Evolutionary conservation across 2,329 filamentous ascomycete genomes (phyloP).

Genomic region (Neodidymelliopsis sp.): DNA sequence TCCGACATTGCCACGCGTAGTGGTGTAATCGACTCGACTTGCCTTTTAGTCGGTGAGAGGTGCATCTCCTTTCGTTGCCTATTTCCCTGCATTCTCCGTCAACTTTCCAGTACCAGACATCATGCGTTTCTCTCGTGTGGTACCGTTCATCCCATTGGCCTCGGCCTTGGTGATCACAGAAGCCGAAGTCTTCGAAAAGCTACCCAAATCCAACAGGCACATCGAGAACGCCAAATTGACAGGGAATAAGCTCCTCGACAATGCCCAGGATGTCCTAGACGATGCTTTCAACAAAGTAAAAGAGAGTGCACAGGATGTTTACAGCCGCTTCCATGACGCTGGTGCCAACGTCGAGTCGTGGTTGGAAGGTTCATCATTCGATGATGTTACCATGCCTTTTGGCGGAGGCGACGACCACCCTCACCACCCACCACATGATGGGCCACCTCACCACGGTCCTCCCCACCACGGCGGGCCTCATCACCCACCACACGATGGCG

Average conservation of each 20-base stretch:
- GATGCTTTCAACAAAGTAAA: slow-evolving; percentile 52
- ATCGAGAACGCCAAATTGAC: slow-evolving; percentile 17
- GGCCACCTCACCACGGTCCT: slow-evolving; percentile 29
- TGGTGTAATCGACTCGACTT: slow-evolving; percentile 43
- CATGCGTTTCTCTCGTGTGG: slow-evolving; percentile 59
- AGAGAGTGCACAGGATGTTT: slow-evolving; percentile 48
- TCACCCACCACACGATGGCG: slow-evolving; percentile 48
- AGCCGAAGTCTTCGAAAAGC: slow-evolving; percentile 54
- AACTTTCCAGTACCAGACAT: slow-evolving; percentile 25
- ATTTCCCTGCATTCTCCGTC: slow-evolving; percentile 12
- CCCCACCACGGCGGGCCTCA: slow-evolving; percentile 49
- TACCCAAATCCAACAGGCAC: slow-evolving; percentile 37
- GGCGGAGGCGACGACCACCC: slow-evolving; percentile 46
- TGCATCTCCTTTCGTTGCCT: slow-evolving; percentile 19
- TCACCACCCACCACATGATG: slow-evolving; percentile 26
- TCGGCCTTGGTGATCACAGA: slow-evolving; percentile 63
- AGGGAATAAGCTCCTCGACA: slow-evolving; percentile 27
- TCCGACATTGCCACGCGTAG: slow-evolving; percentile 30
- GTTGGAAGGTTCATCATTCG: slow-evolving; percentile 50
- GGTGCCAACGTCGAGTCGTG: slow-evolving; percentile 58
- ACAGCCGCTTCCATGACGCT: slow-evolving; percentile 53
- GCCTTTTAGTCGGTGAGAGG: slow-evolving; percentile 20
- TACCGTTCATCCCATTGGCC: slow-evolving; percentile 59
- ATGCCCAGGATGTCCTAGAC: slow-evolving; percentile 52
- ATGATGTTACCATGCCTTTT: slow-evolving; percentile 45